Conservation (phyloP, 2,329 filamentous ascomycete genomes). For the Hymenotorrendiella dingleyae region DNA sequence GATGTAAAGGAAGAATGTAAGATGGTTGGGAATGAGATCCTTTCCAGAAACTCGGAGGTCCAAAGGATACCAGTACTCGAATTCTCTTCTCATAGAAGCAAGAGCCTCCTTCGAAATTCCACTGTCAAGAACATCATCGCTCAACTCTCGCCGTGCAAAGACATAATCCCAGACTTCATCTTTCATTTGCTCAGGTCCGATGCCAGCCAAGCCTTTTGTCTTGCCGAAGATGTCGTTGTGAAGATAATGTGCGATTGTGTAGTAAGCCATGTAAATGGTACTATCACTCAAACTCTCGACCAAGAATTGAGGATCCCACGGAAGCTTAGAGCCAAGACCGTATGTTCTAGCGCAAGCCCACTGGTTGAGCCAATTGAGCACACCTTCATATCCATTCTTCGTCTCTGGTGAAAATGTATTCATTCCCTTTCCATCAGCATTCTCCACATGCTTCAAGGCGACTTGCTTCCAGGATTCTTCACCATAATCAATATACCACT, state of each 20-base stretch:
- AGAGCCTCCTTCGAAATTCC: slow-evolving; percentile 70
- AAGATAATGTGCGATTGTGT: slow-evolving; percentile 60
- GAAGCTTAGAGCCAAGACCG: slow-evolving; percentile 87
- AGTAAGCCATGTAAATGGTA: slow-evolving; percentile 87
- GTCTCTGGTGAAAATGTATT: slow-evolving; percentile 78
- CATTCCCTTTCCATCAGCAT: slow-evolving; percentile 59
- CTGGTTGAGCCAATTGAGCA: slow-evolving; percentile 86
- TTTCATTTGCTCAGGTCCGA: slow-evolving; percentile 80
- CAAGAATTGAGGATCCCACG: slow-evolving; percentile 86
- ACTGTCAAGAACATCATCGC: slow-evolving; percentile 59
- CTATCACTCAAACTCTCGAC: slow-evolving; percentile 90
- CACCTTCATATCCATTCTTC: slow-evolving; percentile 74
- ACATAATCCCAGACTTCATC: slow-evolving; percentile 97
- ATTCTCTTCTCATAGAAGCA: slow-evolving; percentile 78
- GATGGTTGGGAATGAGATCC: slow-evolving; percentile 86
- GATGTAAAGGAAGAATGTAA: slow-evolving; percentile 94
- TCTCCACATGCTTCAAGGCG: slow-evolving; percentile 66
- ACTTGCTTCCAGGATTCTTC: slow-evolving; percentile 79
- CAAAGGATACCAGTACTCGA: slow-evolving; percentile 95
- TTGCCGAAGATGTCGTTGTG: slow-evolving; percentile 84
- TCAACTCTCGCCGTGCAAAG: slow-evolving; percentile 69
- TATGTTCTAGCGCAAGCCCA: slow-evolving; percentile 94
- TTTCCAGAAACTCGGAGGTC: slow-evolving; percentile 87
- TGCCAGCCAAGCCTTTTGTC: slow-evolving; percentile 57
- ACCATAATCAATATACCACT: slow-evolving; percentile 98